phyloP scores from a whole-genome alignment of 2,329 filamentous ascomycete genomes.

The Cladophialophora immunda region DNA sequence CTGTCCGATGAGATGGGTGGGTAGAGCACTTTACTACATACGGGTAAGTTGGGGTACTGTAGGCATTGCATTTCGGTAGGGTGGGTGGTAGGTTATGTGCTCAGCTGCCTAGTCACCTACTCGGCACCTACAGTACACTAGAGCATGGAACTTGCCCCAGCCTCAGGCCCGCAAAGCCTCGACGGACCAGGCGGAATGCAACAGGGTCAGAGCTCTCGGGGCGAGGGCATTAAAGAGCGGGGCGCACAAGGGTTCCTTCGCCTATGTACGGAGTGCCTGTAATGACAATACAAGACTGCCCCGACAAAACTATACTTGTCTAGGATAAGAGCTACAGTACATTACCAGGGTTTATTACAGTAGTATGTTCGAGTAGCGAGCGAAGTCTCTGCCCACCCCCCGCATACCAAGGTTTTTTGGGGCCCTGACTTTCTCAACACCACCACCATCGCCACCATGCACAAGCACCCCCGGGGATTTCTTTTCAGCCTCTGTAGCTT shows the following conservation, averaged over 20 bases:
- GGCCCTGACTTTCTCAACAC: too few species aligned
- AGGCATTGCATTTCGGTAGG: too few species aligned
- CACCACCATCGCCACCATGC: background rate
- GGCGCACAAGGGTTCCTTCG: background rate
- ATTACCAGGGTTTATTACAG: too few species aligned
- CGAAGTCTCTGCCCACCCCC: background rate
- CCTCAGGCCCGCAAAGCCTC: background rate
- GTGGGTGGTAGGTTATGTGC: too few species aligned
- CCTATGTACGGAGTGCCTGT: background rate
- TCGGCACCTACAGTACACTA: too few species aligned
- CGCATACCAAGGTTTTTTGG: background rate
- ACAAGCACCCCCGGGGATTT: too few species aligned
- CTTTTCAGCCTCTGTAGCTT: too few species aligned
- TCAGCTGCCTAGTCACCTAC: too few species aligned
- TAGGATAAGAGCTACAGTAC: background rate
- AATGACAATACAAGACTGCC: too few species aligned
- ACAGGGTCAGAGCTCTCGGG: background rate
- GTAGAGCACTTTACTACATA: too few species aligned
- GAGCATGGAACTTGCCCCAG: background rate
- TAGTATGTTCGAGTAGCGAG: too few species aligned
- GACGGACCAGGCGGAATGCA: background rate
- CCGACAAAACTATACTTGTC: background rate
- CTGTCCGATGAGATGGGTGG: background rate
- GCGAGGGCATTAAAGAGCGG: constrained; percentile 1
- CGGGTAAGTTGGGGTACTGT: too few species aligned